Conservation (phyloP, 208 protist genomes). For the Tetramitus jugosus region DNA sequence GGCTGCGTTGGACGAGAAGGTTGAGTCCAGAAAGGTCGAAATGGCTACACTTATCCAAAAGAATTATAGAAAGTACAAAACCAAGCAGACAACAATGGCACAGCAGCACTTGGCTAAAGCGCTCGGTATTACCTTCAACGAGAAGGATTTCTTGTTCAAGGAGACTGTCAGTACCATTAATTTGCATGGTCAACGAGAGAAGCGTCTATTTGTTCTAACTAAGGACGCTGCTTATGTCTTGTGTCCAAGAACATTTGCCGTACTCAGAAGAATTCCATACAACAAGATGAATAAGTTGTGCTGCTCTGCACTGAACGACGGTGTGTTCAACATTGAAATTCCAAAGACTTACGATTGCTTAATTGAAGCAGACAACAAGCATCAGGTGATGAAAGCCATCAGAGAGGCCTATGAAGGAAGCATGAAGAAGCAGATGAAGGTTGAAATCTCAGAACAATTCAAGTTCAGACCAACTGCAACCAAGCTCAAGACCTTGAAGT, state of each 20-base stretch:
- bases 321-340: not conserved
- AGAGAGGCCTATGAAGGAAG: not conserved
- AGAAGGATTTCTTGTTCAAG: not conserved
- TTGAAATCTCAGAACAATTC: not conserved
- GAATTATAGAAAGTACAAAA: slow-evolving; percentile 6
- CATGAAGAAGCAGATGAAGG: not conserved
- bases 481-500: no score
- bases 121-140: not conserved
- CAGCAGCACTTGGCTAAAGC: not conserved
- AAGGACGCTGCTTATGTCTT: not conserved
- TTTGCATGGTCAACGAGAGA: not conserved
- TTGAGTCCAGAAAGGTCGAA: not conserved
- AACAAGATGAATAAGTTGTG: not conserved
- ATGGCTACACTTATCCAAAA: slow-evolving; percentile 18
- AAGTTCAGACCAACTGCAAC: not conserved
- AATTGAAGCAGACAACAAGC: slow-evolving; percentile 9
- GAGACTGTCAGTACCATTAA: not conserved
- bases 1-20: slow-evolving; percentile 10
- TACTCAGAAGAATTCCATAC: not conserved
- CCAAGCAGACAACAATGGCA: not conserved
- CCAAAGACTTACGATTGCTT: not conserved
- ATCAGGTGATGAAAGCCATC: slow-evolving; percentile 16
- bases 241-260: not conserved
- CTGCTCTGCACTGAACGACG: not conserved
- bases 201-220: not conserved